Evolutionary conservation across 2,329 filamentous ascomycete genomes (phyloP), one percentile per base, ranked within the genome.

Genomic region (Trichophyton schoenleinii): DNA sequence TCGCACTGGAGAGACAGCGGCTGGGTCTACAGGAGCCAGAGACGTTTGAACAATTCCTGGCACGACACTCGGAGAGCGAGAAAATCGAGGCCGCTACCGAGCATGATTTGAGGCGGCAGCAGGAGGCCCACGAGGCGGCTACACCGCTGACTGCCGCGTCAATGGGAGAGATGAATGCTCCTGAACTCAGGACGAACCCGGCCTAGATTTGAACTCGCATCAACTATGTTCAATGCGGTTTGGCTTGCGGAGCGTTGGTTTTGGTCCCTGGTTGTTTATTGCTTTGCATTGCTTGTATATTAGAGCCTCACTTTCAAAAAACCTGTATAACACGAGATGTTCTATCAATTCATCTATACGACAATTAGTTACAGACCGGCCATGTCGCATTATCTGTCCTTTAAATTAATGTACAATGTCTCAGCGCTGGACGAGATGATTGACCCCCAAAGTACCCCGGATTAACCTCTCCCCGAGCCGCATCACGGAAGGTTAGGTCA

Each of bases 1-100:
- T 91, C 70, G 80, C 81, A 48, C 72, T 76, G 58, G 80, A 96
- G 77, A 79, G 90, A 63, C 75, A 78, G 62, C 77, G 77, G 20
- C 72, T 94, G 58, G 88, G 89, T 0, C 70, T 96, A 62, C 77
- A 80, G 25, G 75, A 78, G 60, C 73, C 70, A 49, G 68, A 71
- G 5, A 64, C 67, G 15, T 65, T 65, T 22, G 66, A 65, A 38
- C 71, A 76, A 57, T 66, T 77, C 5, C 78, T 76, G 67, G 67
- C 76, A 55, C 75, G 77, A 66, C 73, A 74, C 58, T 77, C 79
- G 60, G 66, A 73, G 63, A 68, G 70, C 60, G 69, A 73, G 62
- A 67, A 73, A 44, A 65, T 73, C 62, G 70, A 75, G 53, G 72
- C 75, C 66, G 74, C 71, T 22, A 66, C 71, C 58, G 70, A 70